Base-by-base conservation (phyloP, 345 rosid genomes). In the Zanthoxylum bungeanum region DNA sequence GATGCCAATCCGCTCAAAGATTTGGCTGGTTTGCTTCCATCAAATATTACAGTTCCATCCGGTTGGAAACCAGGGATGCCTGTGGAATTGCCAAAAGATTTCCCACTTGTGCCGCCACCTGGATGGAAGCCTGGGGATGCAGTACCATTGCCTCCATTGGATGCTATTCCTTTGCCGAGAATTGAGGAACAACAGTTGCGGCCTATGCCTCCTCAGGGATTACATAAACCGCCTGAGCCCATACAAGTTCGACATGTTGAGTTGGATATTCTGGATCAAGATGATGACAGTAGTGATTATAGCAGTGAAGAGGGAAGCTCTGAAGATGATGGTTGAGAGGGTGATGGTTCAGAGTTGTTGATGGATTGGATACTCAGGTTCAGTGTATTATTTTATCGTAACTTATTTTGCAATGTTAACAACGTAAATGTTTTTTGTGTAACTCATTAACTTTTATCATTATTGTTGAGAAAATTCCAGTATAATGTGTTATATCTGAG, bases 61-160 rank as follows among this genome's bases (percentile, higher is more conserved):
- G 99, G 97, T 9, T 95, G 99, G 99, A 91, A 91, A 72, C 98
- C 96, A 0, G 98, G 97, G 67, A 92, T 90, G 98, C 97, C 99
- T 0, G 96, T 95, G 73, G 90, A 84, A 68, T 75, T 94, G 77
- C 93, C 94, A 0, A 84, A 68, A 31, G 85, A 89, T 80, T 78
- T 92, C 76, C 92, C 92, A 40, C 50, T 69, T 14, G 74, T 83
- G 68, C 93, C 91, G 0, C 97, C 97, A 5, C 96, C 94, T 9
- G 98, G 97, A 73, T 90, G 95, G 97, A 91, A 93, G 82, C 97
- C 92, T 5, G 98, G 97, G 69, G 97, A 91, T 52, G 93, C 90
- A 0, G 83, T 89, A n/a, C 66, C 91, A 11, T 82, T 91, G 72
- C 93, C 93, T 8, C 94, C 92, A 0, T 47, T 88, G 70, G 98